Evolutionary conservation across 2,329 filamentous ascomycete species (phyloP).

Genomic region (Alternaria longipes): DNA sequence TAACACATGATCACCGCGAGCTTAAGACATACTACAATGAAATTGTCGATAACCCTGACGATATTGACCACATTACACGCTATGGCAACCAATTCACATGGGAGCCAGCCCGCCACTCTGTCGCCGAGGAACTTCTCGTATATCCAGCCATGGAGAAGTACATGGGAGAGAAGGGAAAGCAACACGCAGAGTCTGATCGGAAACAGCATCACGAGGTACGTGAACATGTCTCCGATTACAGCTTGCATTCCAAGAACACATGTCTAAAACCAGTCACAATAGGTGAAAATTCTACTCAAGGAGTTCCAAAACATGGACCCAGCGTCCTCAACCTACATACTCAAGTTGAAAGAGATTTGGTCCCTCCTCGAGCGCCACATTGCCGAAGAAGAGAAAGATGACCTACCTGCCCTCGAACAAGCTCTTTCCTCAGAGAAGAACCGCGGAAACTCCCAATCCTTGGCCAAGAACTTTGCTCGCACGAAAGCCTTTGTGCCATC

Average conservation of each 20-base stretch:
- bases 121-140: conserved; percentile 60
- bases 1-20: conserved; percentile 55
- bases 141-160: conserved; percentile 52
- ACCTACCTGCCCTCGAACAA: conserved; percentile 43
- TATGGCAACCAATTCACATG: conserved; percentile 63
- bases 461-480: conserved; percentile 42
- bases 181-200: conserved; percentile 46
- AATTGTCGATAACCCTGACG: conserved; percentile 48
- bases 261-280: neutral
- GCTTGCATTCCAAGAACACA: neutral
- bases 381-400: conserved; percentile 42
- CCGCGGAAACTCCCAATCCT: conserved; percentile 32
- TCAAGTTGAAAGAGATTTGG: conserved; percentile 38
- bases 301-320: conserved; percentile 42
- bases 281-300: conserved; percentile 46
- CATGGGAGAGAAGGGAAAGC: conserved; percentile 40
- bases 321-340: conserved; percentile 31
- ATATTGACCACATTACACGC: conserved; percentile 55
- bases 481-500: conserved; percentile 47
- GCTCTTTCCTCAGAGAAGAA: conserved; percentile 22
- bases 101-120: conserved; percentile 62
- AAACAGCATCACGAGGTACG: conserved; percentile 46
- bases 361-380: conserved; percentile 38
- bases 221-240: neutral
- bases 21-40: conserved; percentile 56